Conservation (phyloP, 352 stramenopile genomes). For the Phytophthora crassamura region DNA sequence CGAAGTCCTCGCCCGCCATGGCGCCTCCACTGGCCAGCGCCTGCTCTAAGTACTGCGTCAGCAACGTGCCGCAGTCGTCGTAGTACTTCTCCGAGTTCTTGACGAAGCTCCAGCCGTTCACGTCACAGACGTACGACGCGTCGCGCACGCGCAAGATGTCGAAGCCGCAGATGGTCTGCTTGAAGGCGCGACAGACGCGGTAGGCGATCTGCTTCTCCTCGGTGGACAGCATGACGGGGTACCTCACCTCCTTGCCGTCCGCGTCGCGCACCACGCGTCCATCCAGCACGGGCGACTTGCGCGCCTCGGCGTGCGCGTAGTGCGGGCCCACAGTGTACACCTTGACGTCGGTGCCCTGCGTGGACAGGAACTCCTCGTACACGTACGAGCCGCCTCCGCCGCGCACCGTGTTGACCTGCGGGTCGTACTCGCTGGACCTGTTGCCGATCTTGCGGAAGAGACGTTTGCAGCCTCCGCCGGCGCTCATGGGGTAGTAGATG, state of each 20-base stretch:
- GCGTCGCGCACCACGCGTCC: slow-evolving; percentile 97
- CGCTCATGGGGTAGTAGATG: slow-evolving; percentile 99
- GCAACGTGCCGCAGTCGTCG: slow-evolving; percentile 96
- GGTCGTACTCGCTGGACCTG: slow-evolving; percentile 94
- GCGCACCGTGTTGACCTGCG: slow-evolving; percentile 96
- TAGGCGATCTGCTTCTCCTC: slow-evolving; percentile 99
- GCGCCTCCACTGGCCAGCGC: slow-evolving; percentile 46
- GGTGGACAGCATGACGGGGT: slow-evolving; percentile 98
- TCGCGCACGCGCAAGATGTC: slow-evolving; percentile 96
- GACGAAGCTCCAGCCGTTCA: slow-evolving; percentile 99
- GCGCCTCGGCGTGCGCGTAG: slow-evolving; percentile 99
- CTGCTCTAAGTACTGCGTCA: slow-evolving; percentile 85
- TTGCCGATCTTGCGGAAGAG: slow-evolving; percentile 98
- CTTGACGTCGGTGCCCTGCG: slow-evolving; percentile 99
- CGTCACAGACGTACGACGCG: slow-evolving; percentile 98
- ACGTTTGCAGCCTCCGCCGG: slow-evolving; percentile 98
- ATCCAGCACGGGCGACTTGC: slow-evolving; percentile 99
- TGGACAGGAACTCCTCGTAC: slow-evolving; percentile 99
- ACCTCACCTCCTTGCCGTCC: slow-evolving; percentile 98
- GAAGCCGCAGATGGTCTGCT: slow-evolving; percentile 98
- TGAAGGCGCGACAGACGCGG: slow-evolving; percentile 83
- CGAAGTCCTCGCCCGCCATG: slow-evolving; percentile 52
- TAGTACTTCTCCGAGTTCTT: slow-evolving; percentile 99
- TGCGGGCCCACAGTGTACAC: slow-evolving; percentile 98
- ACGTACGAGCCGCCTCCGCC: slow-evolving; percentile 92